Evolutionary conservation across 140 eudicot species (phyloP).

Genomic region (Senecio squalidus): DNA sequence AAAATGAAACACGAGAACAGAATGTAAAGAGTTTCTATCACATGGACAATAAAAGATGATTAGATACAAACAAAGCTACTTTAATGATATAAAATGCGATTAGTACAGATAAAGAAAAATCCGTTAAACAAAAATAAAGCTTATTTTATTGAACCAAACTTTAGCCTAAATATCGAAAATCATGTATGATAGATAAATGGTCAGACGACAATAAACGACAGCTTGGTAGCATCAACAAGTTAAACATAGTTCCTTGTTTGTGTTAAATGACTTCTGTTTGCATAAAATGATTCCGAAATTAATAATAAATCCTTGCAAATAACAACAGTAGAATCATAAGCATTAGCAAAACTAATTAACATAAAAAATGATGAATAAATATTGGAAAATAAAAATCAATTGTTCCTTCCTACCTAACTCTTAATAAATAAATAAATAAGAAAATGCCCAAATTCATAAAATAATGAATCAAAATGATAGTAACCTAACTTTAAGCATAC

Average conservation of each 20-base stretch:
- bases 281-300: background rate
- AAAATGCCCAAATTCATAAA: no score
- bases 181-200: background rate
- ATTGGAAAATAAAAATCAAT: no score
- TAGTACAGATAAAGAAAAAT: background rate
- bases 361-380: background rate
- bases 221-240: background rate
- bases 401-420: no score
- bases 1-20: background rate
- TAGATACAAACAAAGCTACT: background rate
- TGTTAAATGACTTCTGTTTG: background rate
- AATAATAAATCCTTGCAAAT: background rate
- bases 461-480: no score
- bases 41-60: background rate
- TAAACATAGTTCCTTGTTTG: background rate
- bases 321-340: background rate
- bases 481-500: no score
- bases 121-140: background rate
- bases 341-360: background rate
- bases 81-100: background rate
- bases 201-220: constrained; percentile 11
- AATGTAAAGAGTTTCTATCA: no score
- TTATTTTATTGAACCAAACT: constrained; percentile 5
- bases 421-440: no score
- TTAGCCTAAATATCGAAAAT: constrained; percentile 8